These are phyloP conservation scores for Biscogniauxia sp. DNA, from an alignment of 2,329 filamentous ascomycete genomes.

Conservation along the genomic window DNA sequence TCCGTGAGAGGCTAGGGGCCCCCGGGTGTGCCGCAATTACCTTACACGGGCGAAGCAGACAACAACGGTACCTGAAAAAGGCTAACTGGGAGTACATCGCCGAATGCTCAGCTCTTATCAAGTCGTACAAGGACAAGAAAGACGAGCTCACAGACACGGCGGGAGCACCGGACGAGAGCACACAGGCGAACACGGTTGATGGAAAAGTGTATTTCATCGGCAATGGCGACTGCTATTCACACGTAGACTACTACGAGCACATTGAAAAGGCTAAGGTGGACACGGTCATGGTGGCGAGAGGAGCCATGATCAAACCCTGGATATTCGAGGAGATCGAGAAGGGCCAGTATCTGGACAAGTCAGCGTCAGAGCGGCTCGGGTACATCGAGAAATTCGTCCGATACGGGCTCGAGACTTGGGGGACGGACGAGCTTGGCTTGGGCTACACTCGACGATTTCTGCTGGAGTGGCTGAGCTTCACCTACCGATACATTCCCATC, in stretches of 20 bases:
- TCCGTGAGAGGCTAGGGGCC: conserved; percentile 66
- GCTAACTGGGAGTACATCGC: conserved; percentile 97
- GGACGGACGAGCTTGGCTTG: conserved; percentile 89
- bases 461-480: conserved; percentile 93
- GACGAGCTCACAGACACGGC: conserved; percentile 71
- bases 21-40: conserved; percentile 93
- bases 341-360: conserved; percentile 94
- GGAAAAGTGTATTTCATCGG: conserved; percentile 86
- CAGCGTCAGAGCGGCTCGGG: conserved; percentile 76
- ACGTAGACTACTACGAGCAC: conserved; percentile 80
- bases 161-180: conserved; percentile 71
- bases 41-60: conserved; percentile 86
- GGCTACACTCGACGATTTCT: conserved; percentile 89
- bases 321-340: conserved; percentile 93
- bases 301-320: conserved; percentile 96
- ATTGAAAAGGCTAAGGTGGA: conserved; percentile 78
- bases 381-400: conserved; percentile 88
- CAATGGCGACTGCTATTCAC: conserved; percentile 95
- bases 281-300: conserved; percentile 95
- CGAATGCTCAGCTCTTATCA: conserved; percentile 82
- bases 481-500: conserved; percentile 85
- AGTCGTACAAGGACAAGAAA: conserved; percentile 69
- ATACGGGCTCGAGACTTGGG: conserved; percentile 92
- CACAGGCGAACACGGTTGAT: conserved; percentile 62
- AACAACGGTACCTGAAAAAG: conserved; percentile 87